These are phyloP conservation scores for Trichosporon asahii DNA, from an alignment of 1,284 basidiomycete genomes.

Conservation along the genomic window DNA sequence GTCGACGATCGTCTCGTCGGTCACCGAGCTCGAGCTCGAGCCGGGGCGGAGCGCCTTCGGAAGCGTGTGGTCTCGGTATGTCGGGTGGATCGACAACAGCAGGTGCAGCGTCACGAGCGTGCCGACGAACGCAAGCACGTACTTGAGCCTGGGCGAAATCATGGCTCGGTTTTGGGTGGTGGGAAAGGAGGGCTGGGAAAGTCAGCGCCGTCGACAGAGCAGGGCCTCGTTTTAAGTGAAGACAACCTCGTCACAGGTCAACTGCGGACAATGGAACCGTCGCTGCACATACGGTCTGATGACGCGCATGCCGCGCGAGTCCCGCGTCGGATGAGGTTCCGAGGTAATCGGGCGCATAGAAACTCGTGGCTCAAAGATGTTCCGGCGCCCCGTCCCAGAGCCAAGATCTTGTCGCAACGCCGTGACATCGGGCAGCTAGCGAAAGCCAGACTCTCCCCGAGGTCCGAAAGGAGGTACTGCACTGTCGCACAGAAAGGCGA, in stretches of 20 bases:
- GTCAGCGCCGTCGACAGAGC: neutral
- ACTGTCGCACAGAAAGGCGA: neutral
- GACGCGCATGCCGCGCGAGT: neutral
- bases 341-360: neutral
- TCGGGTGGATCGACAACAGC: constrained; percentile 44
- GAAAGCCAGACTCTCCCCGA: neutral
- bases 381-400: too few species aligned
- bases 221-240: neutral
- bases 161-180: neutral
- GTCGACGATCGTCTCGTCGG: neutral
- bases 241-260: neutral
- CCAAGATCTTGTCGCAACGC: neutral
- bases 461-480: neutral
- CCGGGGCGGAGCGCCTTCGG: neutral
- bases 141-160: neutral
- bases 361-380: neutral
- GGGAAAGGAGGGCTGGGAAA: neutral
- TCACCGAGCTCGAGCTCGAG: neutral
- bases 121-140: neutral
- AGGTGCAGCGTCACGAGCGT: constrained; percentile 33
- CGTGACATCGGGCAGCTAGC: neutral
- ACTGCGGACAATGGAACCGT: neutral
- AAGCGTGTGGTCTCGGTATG: constrained; percentile 42
- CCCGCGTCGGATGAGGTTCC: neutral
- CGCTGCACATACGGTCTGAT: neutral